Conservation (phyloP, 148 eudicot species). For the Chenopodium suecicum region DNA sequence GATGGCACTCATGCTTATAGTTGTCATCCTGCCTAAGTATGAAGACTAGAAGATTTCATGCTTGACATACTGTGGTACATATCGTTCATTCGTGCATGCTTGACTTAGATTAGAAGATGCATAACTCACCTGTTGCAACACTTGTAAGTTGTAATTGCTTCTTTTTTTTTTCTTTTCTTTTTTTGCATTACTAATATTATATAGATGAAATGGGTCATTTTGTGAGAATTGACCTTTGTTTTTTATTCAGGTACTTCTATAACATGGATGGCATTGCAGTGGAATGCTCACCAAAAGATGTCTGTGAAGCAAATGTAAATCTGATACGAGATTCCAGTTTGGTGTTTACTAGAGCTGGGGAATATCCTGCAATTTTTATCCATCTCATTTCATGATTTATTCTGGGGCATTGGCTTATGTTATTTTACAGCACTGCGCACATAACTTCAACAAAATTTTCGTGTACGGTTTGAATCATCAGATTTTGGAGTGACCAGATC, state of each 20-base stretch:
- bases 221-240: slow-evolving; percentile 3
- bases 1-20: neutral
- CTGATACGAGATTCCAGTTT: neutral
- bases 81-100: neutral
- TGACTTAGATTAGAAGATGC: neutral
- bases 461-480: neutral
- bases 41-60: no score
- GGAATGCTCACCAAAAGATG: slow-evolving; percentile 58
- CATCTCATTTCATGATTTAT: neutral
- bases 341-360: neutral
- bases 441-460: neutral
- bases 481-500: neutral
- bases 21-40: neutral
- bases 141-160: neutral
- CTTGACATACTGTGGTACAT: neutral
- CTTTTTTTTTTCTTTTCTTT: neutral
- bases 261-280: slow-evolving; percentile 82
- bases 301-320: slow-evolving; percentile 28
- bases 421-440: neutral
- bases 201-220: neutral
- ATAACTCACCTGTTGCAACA: neutral
- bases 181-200: neutral
- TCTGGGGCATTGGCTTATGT: neutral
- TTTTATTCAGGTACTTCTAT: slow-evolving; percentile 73
- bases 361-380: neutral